Evolutionary conservation across 2,329 filamentous ascomycete species (phyloP).

Genomic region (Ophiostoma himal-ulmi): DNA sequence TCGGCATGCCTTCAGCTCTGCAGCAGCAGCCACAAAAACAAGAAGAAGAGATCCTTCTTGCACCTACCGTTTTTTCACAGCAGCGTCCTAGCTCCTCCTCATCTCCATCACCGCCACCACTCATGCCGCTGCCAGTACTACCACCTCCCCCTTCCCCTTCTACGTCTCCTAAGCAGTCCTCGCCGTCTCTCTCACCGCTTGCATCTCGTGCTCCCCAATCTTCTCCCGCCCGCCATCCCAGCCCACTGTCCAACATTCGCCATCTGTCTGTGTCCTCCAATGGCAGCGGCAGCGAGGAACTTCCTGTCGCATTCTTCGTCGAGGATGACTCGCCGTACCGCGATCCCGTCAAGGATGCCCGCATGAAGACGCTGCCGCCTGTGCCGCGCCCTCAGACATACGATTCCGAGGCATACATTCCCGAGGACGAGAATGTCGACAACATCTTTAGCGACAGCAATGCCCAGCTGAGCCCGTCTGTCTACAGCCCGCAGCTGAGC

Average conservation of each 20-base stretch:
- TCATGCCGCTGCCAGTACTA: neutral
- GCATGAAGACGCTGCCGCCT: conserved; percentile 38
- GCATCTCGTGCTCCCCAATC: neutral
- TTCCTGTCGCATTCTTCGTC: conserved; percentile 18
- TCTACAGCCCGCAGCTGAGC: conserved; percentile 44
- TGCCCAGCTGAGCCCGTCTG: conserved; percentile 45
- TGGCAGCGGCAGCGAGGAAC: neutral
- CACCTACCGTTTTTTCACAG: conserved; percentile 1
- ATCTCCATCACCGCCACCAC: neutral
- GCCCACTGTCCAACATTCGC: conserved; percentile 22
- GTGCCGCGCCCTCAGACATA: conserved; percentile 30
- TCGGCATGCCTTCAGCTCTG: neutral
- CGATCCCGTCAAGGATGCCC: conserved; percentile 32
- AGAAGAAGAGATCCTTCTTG: neutral
- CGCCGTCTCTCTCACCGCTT: neutral
- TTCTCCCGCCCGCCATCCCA: conserved; percentile 15
- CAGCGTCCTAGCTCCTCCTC: neutral
- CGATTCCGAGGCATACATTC: conserved; percentile 22
- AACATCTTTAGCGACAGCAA: conserved; percentile 12
- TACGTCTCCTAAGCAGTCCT: too few species aligned
- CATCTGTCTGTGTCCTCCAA: neutral
- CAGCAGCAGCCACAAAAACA: conserved; percentile 3
- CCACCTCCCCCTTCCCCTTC: neutral
- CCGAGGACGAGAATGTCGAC: conserved; percentile 13
- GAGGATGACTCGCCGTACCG: conserved; percentile 28